phyloP scores from a whole-genome alignment of 2,329 filamentous ascomycete species.

The Cyphellophora attinorum region DNA sequence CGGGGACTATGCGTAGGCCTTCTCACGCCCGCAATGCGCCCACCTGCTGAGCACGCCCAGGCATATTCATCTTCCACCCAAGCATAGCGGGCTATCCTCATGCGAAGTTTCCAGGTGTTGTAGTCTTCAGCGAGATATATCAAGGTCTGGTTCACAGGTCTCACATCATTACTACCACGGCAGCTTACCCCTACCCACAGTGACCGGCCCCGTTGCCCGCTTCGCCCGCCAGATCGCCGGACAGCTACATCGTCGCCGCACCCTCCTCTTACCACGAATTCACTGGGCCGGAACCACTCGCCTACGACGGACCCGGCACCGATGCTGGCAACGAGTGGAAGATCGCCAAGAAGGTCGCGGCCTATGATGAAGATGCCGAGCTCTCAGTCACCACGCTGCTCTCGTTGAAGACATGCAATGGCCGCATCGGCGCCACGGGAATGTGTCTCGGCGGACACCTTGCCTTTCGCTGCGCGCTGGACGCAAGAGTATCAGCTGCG shows the following conservation, averaged over 20 bases:
- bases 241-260: constrained; percentile 86
- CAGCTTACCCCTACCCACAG: constrained; percentile 35
- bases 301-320: constrained; percentile 81
- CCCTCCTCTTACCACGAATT: constrained; percentile 93
- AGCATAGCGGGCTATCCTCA: constrained; percentile 76
- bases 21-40: constrained; percentile 7
- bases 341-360: constrained; percentile 67
- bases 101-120: constrained; percentile 80
- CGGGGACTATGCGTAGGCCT: constrained; percentile 44
- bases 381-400: constrained; percentile 62
- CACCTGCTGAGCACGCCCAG: constrained; percentile 23
- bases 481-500: constrained; percentile 64
- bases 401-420: constrained; percentile 67
- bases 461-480: constrained; percentile 62
- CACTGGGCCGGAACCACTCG: constrained; percentile 69
- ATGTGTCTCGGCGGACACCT: constrained; percentile 95
- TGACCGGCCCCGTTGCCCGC: constrained; percentile 79
- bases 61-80: constrained; percentile 83
- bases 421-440: constrained; percentile 66
- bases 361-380: constrained; percentile 73
- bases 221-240: constrained; percentile 88
- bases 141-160: constrained; percentile 53
- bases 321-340: constrained; percentile 83
- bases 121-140: constrained; percentile 89
- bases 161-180: background rate